These are phyloP conservation scores for Stereocaulon alpinum DNA, from an alignment of 495 filamentous ascomycete species.

Conservation along the genomic window DNA sequence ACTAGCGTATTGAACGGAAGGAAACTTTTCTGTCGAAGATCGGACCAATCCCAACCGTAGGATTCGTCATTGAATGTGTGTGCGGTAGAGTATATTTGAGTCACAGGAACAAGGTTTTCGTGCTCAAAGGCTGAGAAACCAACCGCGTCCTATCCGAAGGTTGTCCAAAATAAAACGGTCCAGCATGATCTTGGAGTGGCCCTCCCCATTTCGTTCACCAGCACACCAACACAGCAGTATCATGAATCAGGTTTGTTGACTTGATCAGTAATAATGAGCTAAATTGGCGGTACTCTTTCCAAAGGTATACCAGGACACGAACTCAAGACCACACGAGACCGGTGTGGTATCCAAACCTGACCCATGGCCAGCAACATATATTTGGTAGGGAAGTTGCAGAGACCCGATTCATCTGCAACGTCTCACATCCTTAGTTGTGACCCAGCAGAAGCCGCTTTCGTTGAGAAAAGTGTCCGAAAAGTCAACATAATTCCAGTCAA, in stretches of 20 bases:
- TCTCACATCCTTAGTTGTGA: background rate
- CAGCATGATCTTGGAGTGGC: slow-evolving; percentile 36
- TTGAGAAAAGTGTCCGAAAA: background rate
- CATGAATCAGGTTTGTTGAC: slow-evolving; percentile 36
- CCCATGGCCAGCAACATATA: background rate
- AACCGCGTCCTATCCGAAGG: too few relatives aligned
- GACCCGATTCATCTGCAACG: background rate
- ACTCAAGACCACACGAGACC: background rate
- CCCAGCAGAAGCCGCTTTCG: background rate
- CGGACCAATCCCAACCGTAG: too few relatives aligned
- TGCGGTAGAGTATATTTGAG: slow-evolving; percentile 2
- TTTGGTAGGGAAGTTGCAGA: background rate
- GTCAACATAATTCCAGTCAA: too few relatives aligned
- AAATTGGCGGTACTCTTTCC: background rate
- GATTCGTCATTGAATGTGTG: background rate
- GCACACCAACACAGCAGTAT: slow-evolving; percentile 38
- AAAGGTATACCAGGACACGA: background rate
- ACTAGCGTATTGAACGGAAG: background rate
- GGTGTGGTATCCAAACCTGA: background rate
- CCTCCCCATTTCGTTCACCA: slow-evolving; percentile 36
- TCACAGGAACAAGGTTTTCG: background rate
- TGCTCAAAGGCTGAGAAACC: background rate
- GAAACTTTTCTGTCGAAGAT: background rate
- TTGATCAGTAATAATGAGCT: slow-evolving; percentile 18
- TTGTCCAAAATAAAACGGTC: too few relatives aligned